Evolutionary conservation across 2,329 filamentous ascomycete genomes (phyloP), one percentile per base, ranked within the genome.

Genomic region (Exserohilum turcica): DNA sequence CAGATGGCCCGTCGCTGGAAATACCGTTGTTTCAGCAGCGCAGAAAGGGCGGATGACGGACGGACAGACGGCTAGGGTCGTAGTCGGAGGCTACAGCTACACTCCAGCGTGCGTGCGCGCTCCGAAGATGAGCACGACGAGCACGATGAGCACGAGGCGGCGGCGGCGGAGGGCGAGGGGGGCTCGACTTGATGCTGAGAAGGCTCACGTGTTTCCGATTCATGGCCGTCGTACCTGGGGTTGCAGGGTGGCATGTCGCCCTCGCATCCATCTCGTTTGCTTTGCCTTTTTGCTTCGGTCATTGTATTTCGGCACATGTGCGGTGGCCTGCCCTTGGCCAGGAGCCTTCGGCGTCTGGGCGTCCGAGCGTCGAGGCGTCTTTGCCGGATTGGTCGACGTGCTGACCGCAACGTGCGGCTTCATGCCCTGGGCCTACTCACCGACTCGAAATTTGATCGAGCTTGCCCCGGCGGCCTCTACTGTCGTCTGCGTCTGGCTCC

Each of bases 1-100:
- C 40, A 32, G 45, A 56, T 55, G 56, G 48, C 48, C 46, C 57
- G 47, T 54, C 49, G 61, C 45, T 48, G 42, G 40, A 33, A 43
- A 31, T 51, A 32, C 51, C n/a, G 36, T 53, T 36, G 57, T 58
- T 56, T 58, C 57, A 60, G 55, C 39, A 28, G 28, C 21, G 6
- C 35, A 24, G 13, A 33, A n/a, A 44, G 42, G 21, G 32, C 27
- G n/a, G n/a, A n/a, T n/a, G n/a, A n/a, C 43, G 50, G 39, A 38
- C 15, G 38, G n/a, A 19, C 37, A n/a, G n/a, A 24, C 21, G 21
- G 21, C 21, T 24, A 24, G 21, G 21, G 21, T 24, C 4, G 27
- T 16, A 18, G 4, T 19, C 16, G 3, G 16, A n/a, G n/a, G n/a
- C n/a, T n/a, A n/a, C n/a, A n/a, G n/a, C n/a, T n/a, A n/a, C n/a